A percentile compares a stretch with the other conserved stretches of the same genome.
phyloP scores from a whole-genome alignment of 345 rosid species.

The Lepidium africanum region DNA sequence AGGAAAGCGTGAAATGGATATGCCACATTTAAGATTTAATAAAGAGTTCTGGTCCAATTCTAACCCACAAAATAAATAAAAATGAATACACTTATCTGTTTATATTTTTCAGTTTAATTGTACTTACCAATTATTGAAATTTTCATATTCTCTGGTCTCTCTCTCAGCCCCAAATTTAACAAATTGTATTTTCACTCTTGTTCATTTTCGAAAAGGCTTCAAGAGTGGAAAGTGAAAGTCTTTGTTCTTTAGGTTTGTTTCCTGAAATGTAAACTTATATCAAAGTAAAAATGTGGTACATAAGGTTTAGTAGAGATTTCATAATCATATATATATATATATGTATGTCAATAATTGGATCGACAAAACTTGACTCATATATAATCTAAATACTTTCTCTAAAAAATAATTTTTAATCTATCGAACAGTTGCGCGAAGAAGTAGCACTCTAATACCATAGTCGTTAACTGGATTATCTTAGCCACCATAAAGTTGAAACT shows the following conservation, averaged over 20 bases:
- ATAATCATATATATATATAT: too few relatives aligned
- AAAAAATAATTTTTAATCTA: too few relatives aligned
- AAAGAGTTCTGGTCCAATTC: not conserved
- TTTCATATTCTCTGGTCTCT: not conserved
- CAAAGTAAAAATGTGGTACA: not conserved
- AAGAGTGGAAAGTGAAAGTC: not conserved
- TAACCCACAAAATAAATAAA: not conserved
- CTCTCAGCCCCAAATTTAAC: not conserved
- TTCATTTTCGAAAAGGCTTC: not conserved
- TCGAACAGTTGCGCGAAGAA: too few relatives aligned
- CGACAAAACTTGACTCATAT: too few relatives aligned
- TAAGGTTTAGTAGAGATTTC: too few relatives aligned
- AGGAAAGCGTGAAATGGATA: not conserved
- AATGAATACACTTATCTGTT: not conserved
- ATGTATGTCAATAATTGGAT: too few relatives aligned
- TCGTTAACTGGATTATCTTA: too few relatives aligned
- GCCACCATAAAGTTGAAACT: too few relatives aligned
- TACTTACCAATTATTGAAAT: not conserved
- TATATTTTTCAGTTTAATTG: not conserved
- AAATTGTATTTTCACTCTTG: not conserved
- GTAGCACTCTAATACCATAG: too few relatives aligned
- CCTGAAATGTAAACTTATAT: not conserved
- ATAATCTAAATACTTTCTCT: too few relatives aligned
- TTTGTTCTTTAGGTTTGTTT: not conserved
- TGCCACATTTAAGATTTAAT: not conserved